Evolutionary conservation across 2,329 filamentous ascomycete genomes (phyloP), one percentile per base, ranked within the genome.

Genomic region (Pleomassaria siparia): DNA sequence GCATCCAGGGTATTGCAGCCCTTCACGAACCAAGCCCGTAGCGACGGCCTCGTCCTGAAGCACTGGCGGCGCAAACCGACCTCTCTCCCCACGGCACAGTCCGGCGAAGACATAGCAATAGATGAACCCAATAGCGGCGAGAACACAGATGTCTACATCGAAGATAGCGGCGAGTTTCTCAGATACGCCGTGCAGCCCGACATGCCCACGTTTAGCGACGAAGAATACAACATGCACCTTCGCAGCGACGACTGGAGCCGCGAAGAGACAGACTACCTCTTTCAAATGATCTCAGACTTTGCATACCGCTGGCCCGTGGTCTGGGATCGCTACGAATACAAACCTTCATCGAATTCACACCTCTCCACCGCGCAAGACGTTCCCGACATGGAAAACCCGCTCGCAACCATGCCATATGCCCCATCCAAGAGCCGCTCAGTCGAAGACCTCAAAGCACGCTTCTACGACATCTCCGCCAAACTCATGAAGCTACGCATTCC

Each of bases 281-380:
- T 97, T 66, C 76, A 82, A 2, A 69, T 92, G 28, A 88, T 84
- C 12, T 80, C 80, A 47, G 87, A 91, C 39, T 96, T 85, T 64
- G 90, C 95, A 64, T 79, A 96, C 50, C 86, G 94, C 57, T 99
- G 94, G 91, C 81, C 92, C 3, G 71, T 97, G 13, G 89, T 99
- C 50, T 89, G 87, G 78, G 94, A 99, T 70, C 88, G 92, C 48
- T 99, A 96, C 73, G 89, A 95, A 44, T 95, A 83, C 67, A 73
- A 79, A 40, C 74, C 74, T 1, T 60, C 60, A 21, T 71, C 53
- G 33, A 55, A 58, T 15, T 52, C 51, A 21, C 51, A 62, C 11
- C 39, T 54, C 8, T 46, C 37, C 12, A 40, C 46, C 20, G 53
- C 59, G 28, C 51, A 58, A 18, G 53, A 66, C 44, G 49, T 56